A percentile compares a stretch with the other conserved stretches of the same genome.
phyloP scores from a whole-genome alignment of 2,329 filamentous ascomycete genomes.

The Colletotrichum lindemuthianum region DNA sequence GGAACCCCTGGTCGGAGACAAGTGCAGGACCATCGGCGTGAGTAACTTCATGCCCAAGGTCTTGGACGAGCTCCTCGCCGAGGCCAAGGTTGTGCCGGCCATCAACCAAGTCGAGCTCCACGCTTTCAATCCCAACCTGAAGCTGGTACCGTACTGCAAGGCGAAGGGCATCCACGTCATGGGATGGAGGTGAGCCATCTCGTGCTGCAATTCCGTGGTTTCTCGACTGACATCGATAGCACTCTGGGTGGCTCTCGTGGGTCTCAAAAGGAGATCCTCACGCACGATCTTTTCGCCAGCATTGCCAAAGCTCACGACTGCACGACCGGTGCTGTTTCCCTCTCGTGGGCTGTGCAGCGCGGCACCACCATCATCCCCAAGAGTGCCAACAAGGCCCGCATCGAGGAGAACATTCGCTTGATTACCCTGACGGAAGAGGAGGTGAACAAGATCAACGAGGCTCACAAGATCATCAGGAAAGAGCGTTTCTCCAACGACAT shows the following conservation, averaged over 20 bases:
- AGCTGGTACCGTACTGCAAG: slow-evolving; percentile 45
- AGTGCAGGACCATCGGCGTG: slow-evolving; percentile 44
- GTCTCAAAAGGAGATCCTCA: slow-evolving; percentile 36
- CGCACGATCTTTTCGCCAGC: slow-evolving; percentile 38
- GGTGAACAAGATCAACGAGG: slow-evolving; percentile 40
- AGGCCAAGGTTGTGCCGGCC: slow-evolving; percentile 41
- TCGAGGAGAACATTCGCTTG: slow-evolving; percentile 41
- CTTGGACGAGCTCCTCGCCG: slow-evolving; percentile 41
- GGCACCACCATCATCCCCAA: slow-evolving; percentile 41
- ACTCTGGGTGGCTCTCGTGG: slow-evolving; percentile 29
- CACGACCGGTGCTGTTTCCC: slow-evolving; percentile 41
- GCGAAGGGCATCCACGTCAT: slow-evolving; percentile 45
- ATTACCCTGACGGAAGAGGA: slow-evolving; percentile 42
- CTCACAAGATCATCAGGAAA: slow-evolving; percentile 39
- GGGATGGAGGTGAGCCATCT: slow-evolving; percentile 40
- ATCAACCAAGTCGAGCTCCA: slow-evolving; percentile 48
- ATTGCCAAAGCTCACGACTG: slow-evolving; percentile 40
- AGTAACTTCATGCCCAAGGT: slow-evolving; percentile 46
- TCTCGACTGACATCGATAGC: not conserved
- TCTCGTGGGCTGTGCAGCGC: slow-evolving; percentile 42
- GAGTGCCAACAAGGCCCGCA: slow-evolving; percentile 37
- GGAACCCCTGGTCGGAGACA: slow-evolving; percentile 41
- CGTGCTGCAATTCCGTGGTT: too few species aligned
- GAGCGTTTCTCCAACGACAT: slow-evolving; percentile 38
- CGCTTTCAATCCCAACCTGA: slow-evolving; percentile 44